These are phyloP conservation scores for Umbilicus rupestris DNA, from an alignment of 164 flowering plant genomes.

Conservation along the genomic window DNA sequence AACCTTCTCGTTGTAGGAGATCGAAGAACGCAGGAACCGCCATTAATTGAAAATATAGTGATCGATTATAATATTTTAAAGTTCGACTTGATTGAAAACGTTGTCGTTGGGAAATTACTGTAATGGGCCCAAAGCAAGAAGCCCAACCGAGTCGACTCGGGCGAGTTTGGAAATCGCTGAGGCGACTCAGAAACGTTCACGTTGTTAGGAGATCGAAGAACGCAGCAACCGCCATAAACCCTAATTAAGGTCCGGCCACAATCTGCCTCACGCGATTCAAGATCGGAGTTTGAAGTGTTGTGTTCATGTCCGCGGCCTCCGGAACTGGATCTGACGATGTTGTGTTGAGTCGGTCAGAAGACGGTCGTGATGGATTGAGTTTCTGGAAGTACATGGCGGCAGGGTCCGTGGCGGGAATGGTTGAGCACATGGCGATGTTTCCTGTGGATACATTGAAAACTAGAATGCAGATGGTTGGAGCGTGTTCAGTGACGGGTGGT, in stretches of 20 bases:
- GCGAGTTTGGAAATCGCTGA: neutral
- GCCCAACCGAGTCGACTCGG: neutral
- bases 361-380: slow-evolving; percentile 30
- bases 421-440: slow-evolving; percentile 46
- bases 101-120: no score
- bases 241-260: neutral
- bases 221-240: neutral
- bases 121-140: neutral
- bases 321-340: neutral
- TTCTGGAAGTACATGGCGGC: slow-evolving; percentile 46
- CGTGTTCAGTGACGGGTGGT: slow-evolving; percentile 35
- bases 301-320: neutral
- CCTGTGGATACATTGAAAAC: slow-evolving; percentile 43
- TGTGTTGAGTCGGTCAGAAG: neutral
- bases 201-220: no score
- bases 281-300: neutral
- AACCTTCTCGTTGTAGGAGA: no score
- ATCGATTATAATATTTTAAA: no score
- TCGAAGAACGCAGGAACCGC: no score
- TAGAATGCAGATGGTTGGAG: slow-evolving; percentile 35
- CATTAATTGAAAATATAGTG: no score
- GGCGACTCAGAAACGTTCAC: no score
- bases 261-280: neutral
- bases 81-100: no score
- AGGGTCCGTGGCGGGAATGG: slow-evolving; percentile 36